phyloP scores from a whole-genome alignment of 768 basidiomycete genomes.

The Suillus discolor region DNA sequence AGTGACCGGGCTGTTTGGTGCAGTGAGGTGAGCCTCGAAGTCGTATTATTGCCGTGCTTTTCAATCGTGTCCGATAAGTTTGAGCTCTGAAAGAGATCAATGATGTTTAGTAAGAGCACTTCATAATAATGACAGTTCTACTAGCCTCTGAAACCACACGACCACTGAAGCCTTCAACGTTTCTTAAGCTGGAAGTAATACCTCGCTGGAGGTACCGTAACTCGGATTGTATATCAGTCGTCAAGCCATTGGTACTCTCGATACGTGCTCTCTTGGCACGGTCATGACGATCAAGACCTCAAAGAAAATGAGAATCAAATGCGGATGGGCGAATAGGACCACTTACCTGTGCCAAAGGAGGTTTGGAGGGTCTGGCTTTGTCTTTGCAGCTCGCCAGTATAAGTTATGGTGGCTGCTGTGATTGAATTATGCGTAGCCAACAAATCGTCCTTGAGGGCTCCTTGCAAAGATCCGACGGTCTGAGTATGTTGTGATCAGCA shows the following conservation, averaged over 20 bases:
- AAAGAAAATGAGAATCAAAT: background rate
- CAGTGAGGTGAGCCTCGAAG: constrained; percentile 48
- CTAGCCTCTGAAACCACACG: constrained; percentile 57
- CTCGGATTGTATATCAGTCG: constrained; percentile 51
- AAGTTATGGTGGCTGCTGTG: constrained; percentile 48
- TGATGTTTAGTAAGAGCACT: background rate
- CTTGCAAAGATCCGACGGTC: constrained; percentile 43
- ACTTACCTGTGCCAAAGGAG: constrained; percentile 35
- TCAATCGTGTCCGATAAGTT: constrained; percentile 43
- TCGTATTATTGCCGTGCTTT: constrained; percentile 45
- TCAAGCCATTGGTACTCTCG: constrained; percentile 56
- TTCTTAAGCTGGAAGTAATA: constrained; percentile 51
- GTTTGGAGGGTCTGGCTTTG: constrained; percentile 46
- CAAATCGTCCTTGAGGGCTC: constrained; percentile 44
- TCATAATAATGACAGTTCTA: background rate
- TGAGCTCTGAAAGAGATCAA: constrained; percentile 38
- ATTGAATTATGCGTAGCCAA: constrained; percentile 46
- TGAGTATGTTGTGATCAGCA: constrained; percentile 30
- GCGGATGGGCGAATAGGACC: constrained; percentile 12
- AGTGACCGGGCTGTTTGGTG: constrained; percentile 54
- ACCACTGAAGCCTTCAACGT: constrained; percentile 44
- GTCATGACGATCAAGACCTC: constrained; percentile 63
- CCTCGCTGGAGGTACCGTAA: constrained; percentile 53
- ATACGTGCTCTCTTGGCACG: constrained; percentile 69
- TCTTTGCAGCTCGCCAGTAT: constrained; percentile 54